Base-by-base conservation (phyloP, 2,329 filamentous ascomycete species). In the Pseudogymnoascus sp. region DNA sequence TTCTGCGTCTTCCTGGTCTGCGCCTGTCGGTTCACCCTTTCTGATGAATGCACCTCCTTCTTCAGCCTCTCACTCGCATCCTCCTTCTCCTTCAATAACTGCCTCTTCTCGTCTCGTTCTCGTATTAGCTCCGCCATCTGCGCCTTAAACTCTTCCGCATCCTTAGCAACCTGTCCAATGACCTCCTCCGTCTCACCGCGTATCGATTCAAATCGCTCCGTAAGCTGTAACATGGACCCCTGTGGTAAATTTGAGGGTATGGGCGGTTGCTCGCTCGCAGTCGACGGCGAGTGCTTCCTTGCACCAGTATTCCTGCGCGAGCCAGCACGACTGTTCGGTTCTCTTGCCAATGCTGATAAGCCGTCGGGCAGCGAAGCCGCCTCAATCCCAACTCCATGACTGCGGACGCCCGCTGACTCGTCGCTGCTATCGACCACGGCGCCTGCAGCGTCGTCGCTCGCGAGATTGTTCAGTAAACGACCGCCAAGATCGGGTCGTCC, bases 1-100 rank as follows among this genome's bases (percentile, higher is more conserved):
- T 90, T 89, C 69, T 92, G 90, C 0, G 83, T 80, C 67, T 88
- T 89, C 63, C 89, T 87, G 65, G 88, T 89, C 70, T 95, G 88
- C 1, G 90, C 88, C 4, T 85, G 82, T 57, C 91, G 85, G 77
- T 95, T 96, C 65, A 89, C 81, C 60, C 90, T 85, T 72, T 95
- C 91, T 5, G 92, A 84, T 50, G 83, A 84, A 59, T 90, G 87
- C 60, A 95, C 86, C 70, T 93, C 87, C 64, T 88, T 88, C 69
- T 89, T 90, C 60, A 97, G 75, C 70, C 91, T 91, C 47, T 90
- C 86, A 57, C 91, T 97, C 58, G 87, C 89, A 69, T 95, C 91
- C 65, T 97, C 93, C 72, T 95, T 96, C 70, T 96, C 90, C 71
- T 90, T 94, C 60, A 94, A 79, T 18, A 86, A 81, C 64, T 87